Conservation (phyloP, 1,284 basidiomycete species). For the Ceratobasidium sp. region DNA sequence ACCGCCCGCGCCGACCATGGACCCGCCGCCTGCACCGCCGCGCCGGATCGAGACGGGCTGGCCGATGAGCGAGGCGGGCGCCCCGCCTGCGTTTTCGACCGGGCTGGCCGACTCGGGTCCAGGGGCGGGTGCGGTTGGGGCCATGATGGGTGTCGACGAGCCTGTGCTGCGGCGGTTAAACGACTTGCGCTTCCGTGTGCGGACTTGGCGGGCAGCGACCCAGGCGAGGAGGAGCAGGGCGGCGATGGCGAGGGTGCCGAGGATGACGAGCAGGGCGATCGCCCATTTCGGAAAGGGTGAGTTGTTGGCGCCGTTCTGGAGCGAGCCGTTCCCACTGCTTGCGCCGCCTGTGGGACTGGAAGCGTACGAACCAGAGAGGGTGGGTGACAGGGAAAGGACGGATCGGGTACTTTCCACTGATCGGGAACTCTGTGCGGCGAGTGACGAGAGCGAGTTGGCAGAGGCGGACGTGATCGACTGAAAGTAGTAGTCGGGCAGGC, state of each 20-base stretch:
- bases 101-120: slow-evolving; percentile 35
- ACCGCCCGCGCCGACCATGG: slow-evolving; percentile 51
- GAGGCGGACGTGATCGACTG: slow-evolving; percentile 47
- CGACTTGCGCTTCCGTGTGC: slow-evolving; percentile 54
- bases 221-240: slow-evolving; percentile 73
- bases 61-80: slow-evolving; percentile 45
- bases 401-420: slow-evolving; percentile 46
- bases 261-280: slow-evolving; percentile 85
- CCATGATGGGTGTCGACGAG: slow-evolving; percentile 83
- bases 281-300: slow-evolving; percentile 80
- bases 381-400: slow-evolving; percentile 48
- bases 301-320: slow-evolving; percentile 51
- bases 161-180: slow-evolving; percentile 77
- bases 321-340: slow-evolving; percentile 18
- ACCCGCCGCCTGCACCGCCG: slow-evolving; percentile 51
- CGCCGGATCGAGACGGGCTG: slow-evolving; percentile 18
- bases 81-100: slow-evolving; percentile 6
- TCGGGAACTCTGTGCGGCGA: slow-evolving; percentile 54
- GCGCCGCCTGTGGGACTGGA: slow-evolving; percentile 45
- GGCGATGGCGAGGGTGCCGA: slow-evolving; percentile 81
- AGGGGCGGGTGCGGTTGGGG: slow-evolving; percentile 50
- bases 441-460: slow-evolving; percentile 52
- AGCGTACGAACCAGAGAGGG: slow-evolving; percentile 53
- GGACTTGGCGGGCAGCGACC: slow-evolving; percentile 73
- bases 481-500: slow-evolving; percentile 30